phyloP scores from a whole-genome alignment of 2,329 filamentous ascomycete genomes.

The Beauveria sp. region DNA sequence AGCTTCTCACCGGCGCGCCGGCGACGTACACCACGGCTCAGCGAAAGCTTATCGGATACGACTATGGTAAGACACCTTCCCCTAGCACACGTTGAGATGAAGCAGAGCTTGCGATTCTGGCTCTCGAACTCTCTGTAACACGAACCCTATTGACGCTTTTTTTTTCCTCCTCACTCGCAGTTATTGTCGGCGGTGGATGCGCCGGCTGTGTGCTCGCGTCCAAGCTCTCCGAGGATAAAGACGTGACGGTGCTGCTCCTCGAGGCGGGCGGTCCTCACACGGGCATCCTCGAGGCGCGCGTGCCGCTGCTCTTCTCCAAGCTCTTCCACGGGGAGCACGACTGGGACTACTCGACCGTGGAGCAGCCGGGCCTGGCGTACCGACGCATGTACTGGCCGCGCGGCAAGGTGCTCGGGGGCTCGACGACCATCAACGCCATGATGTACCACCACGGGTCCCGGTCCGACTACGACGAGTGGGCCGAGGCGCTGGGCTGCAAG shows the following conservation, averaged over 20 bases:
- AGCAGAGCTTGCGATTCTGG: too few species aligned
- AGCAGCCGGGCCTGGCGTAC: constrained; percentile 16
- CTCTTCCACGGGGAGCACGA: constrained; percentile 18
- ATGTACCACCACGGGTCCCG: constrained; percentile 17
- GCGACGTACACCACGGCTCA: not conserved
- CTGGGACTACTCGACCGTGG: constrained; percentile 19
- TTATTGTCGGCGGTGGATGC: constrained; percentile 22
- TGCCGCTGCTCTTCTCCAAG: constrained; percentile 16
- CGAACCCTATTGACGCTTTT: not conserved
- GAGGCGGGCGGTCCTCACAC: constrained; percentile 15
- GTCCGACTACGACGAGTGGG: constrained; percentile 18
- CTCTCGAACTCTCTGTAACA: not conserved
- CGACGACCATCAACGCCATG: constrained; percentile 19
- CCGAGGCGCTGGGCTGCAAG: constrained; percentile 12
- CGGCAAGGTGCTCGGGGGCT: constrained; percentile 18
- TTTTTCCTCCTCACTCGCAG: not conserved
- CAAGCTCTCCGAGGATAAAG: constrained; percentile 20
- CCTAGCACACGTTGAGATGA: not conserved
- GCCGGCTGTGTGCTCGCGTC: constrained; percentile 24
- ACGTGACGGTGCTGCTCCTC: constrained; percentile 15
- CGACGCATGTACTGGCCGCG: constrained; percentile 18
- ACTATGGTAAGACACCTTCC: constrained; percentile 1
- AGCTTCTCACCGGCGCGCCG: constrained; percentile 6
- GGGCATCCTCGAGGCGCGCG: constrained; percentile 14
- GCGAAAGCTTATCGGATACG: constrained; percentile 7